These are phyloP conservation scores for Cicer pinnatifidum DNA, from an alignment of 306 rosid genomes.

Conservation along the genomic window DNA sequence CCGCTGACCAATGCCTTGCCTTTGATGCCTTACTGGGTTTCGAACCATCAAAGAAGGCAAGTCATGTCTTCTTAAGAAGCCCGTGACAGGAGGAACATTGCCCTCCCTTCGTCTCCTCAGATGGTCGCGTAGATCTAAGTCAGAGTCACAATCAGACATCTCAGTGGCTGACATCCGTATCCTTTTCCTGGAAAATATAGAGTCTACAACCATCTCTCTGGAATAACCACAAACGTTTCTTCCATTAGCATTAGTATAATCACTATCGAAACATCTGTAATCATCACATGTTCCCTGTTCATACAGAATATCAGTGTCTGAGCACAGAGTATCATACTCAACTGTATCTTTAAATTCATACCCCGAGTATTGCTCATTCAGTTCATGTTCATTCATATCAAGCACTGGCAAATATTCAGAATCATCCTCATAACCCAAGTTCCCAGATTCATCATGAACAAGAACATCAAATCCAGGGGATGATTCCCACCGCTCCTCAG, in stretches of 20 bases:
- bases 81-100: slow-evolving; percentile 44
- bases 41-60: slow-evolving; percentile 50
- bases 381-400: slow-evolving; percentile 51
- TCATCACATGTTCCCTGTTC: slow-evolving; percentile 51
- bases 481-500: slow-evolving; percentile 77
- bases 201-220: slow-evolving; percentile 54
- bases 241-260: slow-evolving; percentile 45
- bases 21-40: slow-evolving; percentile 43
- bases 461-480: slow-evolving; percentile 92
- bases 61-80: slow-evolving; percentile 55
- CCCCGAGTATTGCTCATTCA: slow-evolving; percentile 50
- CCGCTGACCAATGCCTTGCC: slow-evolving; percentile 43
- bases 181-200: slow-evolving; percentile 62
- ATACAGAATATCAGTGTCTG: slow-evolving; percentile 53
- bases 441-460: slow-evolving; percentile 63
- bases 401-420: slow-evolving; percentile 56
- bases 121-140: slow-evolving; percentile 67
- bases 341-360: slow-evolving; percentile 53
- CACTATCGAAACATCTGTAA: slow-evolving; percentile 50
- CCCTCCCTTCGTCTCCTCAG: slow-evolving; percentile 63
- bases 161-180: slow-evolving; percentile 52
- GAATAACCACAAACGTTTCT: slow-evolving; percentile 44
- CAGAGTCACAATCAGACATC: slow-evolving; percentile 46
- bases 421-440: slow-evolving; percentile 53
- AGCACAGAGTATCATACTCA: slow-evolving; percentile 54